A percentile compares a stretch with the other conserved stretches of the same genome.
phyloP scores from a whole-genome alignment of 1,284 basidiomycete genomes.

The Mycena sp. region DNA sequence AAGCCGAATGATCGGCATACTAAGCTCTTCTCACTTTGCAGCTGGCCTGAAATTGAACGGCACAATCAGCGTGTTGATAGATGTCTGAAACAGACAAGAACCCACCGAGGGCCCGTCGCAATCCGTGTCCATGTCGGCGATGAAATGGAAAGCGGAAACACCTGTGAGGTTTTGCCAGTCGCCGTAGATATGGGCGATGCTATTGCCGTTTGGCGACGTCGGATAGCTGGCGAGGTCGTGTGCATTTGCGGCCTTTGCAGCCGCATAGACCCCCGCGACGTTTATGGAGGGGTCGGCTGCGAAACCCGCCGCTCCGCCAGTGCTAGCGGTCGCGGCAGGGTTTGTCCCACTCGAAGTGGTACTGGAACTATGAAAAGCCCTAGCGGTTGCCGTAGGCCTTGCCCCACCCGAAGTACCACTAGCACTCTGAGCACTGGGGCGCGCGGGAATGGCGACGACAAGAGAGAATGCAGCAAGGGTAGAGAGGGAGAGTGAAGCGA shows the following conservation, averaged over 20 bases:
- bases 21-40: conserved; percentile 9
- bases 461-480: neutral
- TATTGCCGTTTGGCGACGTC: conserved; percentile 10
- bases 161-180: conserved; percentile 29
- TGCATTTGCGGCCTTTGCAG: conserved; percentile 13
- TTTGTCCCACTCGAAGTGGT: too few relatives aligned
- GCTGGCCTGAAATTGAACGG: neutral
- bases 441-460: neutral
- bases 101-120: conserved; percentile 36
- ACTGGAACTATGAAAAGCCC: too few relatives aligned
- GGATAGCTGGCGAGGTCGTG: conserved; percentile 27
- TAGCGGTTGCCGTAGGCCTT: neutral
- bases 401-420: neutral
- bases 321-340: too few relatives aligned
- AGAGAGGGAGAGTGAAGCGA: neutral
- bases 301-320: conserved; percentile 14
- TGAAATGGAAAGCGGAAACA: conserved; percentile 33
- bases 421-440: neutral
- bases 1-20: too few relatives aligned
- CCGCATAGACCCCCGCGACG: conserved; percentile 24
- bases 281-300: conserved; percentile 32
- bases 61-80: neutral
- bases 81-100: neutral
- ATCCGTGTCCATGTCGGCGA: conserved; percentile 40
- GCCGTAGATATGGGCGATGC: conserved; percentile 28